These are phyloP conservation scores for Phallus indusiatus DNA, from an alignment of 768 basidiomycete species.

Conservation along the genomic window DNA sequence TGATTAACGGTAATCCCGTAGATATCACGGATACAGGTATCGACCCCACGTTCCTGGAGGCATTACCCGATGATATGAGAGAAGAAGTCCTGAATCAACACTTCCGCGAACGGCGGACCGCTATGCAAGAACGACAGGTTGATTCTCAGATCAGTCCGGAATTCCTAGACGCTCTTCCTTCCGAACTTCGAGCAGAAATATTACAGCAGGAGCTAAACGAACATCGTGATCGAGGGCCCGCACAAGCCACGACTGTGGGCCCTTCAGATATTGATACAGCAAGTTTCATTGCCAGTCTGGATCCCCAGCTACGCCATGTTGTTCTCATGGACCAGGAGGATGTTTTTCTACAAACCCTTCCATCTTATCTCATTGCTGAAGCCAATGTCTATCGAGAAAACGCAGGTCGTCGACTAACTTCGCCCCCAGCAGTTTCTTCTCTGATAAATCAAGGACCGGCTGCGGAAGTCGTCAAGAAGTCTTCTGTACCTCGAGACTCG, in stretches of 20 bases:
- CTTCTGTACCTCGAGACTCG: conserved; percentile 63
- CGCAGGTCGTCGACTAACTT: conserved; percentile 25
- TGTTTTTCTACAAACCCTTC: conserved; percentile 70
- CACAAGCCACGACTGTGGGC: conserved; percentile 28
- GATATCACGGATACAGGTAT: conserved; percentile 99
- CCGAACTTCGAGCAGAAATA: conserved; percentile 94
- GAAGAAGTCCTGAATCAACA: conserved; percentile 98
- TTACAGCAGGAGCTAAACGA: conserved; percentile 91
- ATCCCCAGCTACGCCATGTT: conserved; percentile 82
- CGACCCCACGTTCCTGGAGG: conserved; percentile 95
- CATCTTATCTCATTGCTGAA: conserved; percentile 81
- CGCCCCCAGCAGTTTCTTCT: conserved; percentile 14
- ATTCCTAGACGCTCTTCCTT: conserved; percentile 92
- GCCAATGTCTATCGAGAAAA: conserved; percentile 63
- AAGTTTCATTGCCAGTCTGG: conserved; percentile 85
- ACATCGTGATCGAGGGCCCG: conserved; percentile 34
- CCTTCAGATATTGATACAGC: conserved; percentile 78
- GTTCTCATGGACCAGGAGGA: conserved; percentile 86
- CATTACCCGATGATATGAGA: conserved; percentile 96
- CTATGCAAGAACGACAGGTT: conserved; percentile 54
- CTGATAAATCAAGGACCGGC: conserved; percentile 10
- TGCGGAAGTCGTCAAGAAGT: conserved; percentile 35
- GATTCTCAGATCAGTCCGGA: conserved; percentile 90
- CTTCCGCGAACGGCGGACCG: conserved; percentile 81
- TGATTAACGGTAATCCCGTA: conserved; percentile 85